Percentiles rank a stretch among this genome's conserved stretches.
phyloP scores from a whole-genome alignment of 345 rosid species.

The Carallia brachiata region DNA sequence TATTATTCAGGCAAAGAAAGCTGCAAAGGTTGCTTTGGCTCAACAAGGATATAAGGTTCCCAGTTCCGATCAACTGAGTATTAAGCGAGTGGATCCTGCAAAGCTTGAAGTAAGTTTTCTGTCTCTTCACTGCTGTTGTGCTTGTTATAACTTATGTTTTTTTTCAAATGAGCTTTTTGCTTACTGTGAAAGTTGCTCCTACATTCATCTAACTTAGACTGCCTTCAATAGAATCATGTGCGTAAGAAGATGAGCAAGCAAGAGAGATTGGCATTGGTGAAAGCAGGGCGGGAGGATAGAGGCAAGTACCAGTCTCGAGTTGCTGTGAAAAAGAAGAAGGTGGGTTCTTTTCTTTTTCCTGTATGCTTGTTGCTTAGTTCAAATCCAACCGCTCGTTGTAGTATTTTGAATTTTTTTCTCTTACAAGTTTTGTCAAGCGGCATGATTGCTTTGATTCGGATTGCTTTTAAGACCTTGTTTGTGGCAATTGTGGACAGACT shows the following conservation, averaged over 20 bases:
- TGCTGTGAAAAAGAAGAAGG: slow-evolving; percentile 87
- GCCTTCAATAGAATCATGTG: slow-evolving; percentile 67
- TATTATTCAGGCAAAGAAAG: slow-evolving; percentile 61
- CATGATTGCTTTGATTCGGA: background rate
- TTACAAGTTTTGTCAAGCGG: background rate
- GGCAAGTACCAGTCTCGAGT: slow-evolving; percentile 65
- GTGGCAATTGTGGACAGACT: slow-evolving; percentile 36
- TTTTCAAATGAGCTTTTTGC: background rate
- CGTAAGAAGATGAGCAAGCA: slow-evolving; percentile 71
- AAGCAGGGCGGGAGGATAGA: slow-evolving; percentile 87
- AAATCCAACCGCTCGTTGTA: background rate
- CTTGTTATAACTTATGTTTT: background rate
- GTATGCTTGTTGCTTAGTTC: background rate
- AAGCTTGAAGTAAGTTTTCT: slow-evolving; percentile 73
- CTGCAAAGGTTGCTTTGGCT: slow-evolving; percentile 58
- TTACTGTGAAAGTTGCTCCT: background rate
- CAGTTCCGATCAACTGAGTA: slow-evolving; percentile 65
- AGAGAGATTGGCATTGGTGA: slow-evolving; percentile 71
- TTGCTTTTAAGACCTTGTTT: background rate
- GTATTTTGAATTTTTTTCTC: background rate
- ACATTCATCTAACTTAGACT: background rate
- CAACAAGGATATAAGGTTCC: slow-evolving; percentile 82
- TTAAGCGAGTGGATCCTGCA: slow-evolving; percentile 82
- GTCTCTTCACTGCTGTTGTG: slow-evolving; percentile 9
- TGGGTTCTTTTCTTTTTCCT: slow-evolving; percentile 10